Evolutionary conservation across 805 yeast genomes (phyloP).

Genomic region (Gaillardinia entomophila): DNA sequence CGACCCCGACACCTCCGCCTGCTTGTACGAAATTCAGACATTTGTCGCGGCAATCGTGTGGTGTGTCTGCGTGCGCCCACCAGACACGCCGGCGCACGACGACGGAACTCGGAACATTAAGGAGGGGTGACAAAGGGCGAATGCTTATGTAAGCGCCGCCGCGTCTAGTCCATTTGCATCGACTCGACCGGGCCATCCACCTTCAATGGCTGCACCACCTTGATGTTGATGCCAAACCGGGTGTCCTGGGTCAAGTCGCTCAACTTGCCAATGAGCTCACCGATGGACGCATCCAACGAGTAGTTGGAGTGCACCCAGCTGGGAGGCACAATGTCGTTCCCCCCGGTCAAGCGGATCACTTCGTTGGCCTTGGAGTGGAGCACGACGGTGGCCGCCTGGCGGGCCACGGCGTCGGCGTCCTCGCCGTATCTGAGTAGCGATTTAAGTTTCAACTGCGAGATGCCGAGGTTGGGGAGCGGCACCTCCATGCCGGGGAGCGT

Average conservation of each 20-base stretch:
- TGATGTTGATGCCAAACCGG: slow-evolving; percentile 62
- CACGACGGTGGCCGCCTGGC: slow-evolving; percentile 75
- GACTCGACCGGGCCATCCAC: slow-evolving; percentile 10
- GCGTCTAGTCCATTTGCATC: slow-evolving; percentile 12
- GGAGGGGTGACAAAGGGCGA: slow-evolving; percentile 2
- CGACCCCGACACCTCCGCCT: slow-evolving; percentile 4
- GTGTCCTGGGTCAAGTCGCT: slow-evolving; percentile 57
- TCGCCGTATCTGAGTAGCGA: slow-evolving; percentile 46
- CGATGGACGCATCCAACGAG: slow-evolving; percentile 48
- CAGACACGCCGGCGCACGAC: slow-evolving; percentile 5
- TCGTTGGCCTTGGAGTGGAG: slow-evolving; percentile 47
- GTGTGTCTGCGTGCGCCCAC: slow-evolving; percentile 4
- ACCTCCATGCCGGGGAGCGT: slow-evolving; percentile 68
- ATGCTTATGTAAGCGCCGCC: neutral
- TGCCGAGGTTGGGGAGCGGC: slow-evolving; percentile 69
- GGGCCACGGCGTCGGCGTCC: slow-evolving; percentile 53
- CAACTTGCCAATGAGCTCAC: slow-evolving; percentile 47
- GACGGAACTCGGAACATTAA: slow-evolving; percentile 2
- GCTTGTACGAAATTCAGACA: slow-evolving; percentile 32
- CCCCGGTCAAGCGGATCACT: slow-evolving; percentile 77
- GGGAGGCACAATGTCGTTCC: slow-evolving; percentile 60
- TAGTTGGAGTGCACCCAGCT: slow-evolving; percentile 83
- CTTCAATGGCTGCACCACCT: slow-evolving; percentile 33
- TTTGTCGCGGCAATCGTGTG: slow-evolving; percentile 1
- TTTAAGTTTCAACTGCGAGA: slow-evolving; percentile 63